Evolutionary conservation across 768 basidiomycete species (phyloP), one percentile per base, ranked within the genome.

Genomic region (Lactarius hengduanensis): DNA sequence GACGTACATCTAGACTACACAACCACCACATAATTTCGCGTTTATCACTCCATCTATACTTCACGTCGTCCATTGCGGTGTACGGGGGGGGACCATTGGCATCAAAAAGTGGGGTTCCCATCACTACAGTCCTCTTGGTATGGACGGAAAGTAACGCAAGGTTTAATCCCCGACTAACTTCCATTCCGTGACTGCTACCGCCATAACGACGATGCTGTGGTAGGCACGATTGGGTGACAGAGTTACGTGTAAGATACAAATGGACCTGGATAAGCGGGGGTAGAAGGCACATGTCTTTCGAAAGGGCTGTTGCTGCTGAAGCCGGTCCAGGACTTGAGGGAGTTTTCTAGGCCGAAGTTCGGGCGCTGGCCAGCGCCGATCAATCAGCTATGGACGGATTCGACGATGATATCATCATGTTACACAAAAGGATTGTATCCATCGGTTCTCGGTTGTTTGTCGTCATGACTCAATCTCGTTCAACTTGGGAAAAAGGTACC

Each of bases 1-100:
- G 38, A 65, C 45, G 59, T 68, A 38, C 56, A 57, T 55, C 34
- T 63, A 57, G 62, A 63, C 55, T 63, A 54, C 57, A 69, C 50
- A 69, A 26, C 61, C 40, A 45, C 58, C 45, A 43, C 66, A 63
- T 67, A 67, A 63, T 59, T 47, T 63, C 57, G 53, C 36, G 53
- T 67, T 59, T 63, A 63, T 67, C 36, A 45, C 47, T 63, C 45
- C 62, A 63, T 67, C 62, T 60, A 67, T 67, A 63, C 58, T 63
- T 63, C 50, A 53, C 45, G 34, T 50, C 38, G 30, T 66, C 28
- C 57, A 36, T 28, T 50, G 40, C 28, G 57, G 58, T 67, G 57
- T 59, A 67, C 50, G 40, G 34, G 22, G 58, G 66, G 58, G 26
- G 26, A 26, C 50, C 62, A 59, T 30, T 32, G 45, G 36, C 62